Base-by-base conservation (phyloP, 345 rosid species). In the Lepidium didymum region DNA sequence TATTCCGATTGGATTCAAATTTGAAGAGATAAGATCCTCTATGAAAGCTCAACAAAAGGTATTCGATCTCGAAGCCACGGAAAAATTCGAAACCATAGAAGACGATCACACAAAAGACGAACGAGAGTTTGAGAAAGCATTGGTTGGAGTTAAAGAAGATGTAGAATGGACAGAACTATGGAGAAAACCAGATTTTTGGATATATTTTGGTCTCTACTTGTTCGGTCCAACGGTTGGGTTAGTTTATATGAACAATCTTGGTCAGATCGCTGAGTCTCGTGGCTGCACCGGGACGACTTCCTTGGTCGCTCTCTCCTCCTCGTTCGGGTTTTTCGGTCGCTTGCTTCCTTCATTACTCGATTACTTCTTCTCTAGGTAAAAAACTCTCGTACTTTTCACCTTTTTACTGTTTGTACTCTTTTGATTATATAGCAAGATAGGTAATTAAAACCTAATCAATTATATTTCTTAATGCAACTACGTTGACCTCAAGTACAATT, bases 321-420 rank as follows among this genome's bases (percentile, higher is more conserved):
- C 97, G 0, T 94, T 89, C 8, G 82, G 91, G 2, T 94, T 94
- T 80, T 91, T 94, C 54, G 99, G 99, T 33, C 99, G 97, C 36
- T 87, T 94, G 72, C 19, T 89, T 12, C 99, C 97, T 5, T 94
- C 97, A 18, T 64, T 91, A 12, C 29, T 80, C 16, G 97, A 87
- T 45, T 86, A 77, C 75, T 77, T 78, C 50, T 70, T 89, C 77
- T 77, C 89, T 25, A 83, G 95, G 97, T 90, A 74, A 69, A 75
- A 69, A 3, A 19, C 27, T 14, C 37, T 43, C 42, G 11, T 64
- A 1, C 9, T 11, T 18, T 15, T 38, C 4, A 8, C 5, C 18
- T 27, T 31, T 68, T 43, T 56, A 6, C 14, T 1, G 18, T 23
- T 55, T 0, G 41, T 10, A 50, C 35, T 16, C 10, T 43, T 37